Evolutionary conservation across 129 eudicot species (phyloP).

Genomic region (Helichrysum umbraculigerum): DNA sequence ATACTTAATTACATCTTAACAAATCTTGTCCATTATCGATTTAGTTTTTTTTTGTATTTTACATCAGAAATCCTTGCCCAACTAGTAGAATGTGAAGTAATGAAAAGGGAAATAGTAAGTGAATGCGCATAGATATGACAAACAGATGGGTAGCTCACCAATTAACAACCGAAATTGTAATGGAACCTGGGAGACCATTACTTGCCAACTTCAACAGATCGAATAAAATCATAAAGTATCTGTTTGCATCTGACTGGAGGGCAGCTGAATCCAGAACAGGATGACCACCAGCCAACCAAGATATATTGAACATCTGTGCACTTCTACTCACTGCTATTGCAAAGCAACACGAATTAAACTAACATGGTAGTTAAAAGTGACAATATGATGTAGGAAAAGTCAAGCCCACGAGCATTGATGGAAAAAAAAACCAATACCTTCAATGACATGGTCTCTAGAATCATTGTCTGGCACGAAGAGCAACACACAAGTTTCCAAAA

Average conservation of each 20-base stretch:
- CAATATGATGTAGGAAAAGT: neutral
- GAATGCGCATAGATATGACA: neutral
- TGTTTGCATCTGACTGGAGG: slow-evolving; percentile 69
- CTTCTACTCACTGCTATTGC: slow-evolving; percentile 38
- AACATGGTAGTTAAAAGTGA: neutral
- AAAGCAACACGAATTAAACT: slow-evolving; percentile 16
- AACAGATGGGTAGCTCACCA: slow-evolving; percentile 56
- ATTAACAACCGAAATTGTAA: slow-evolving; percentile 72
- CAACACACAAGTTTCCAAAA: slow-evolving; percentile 67
- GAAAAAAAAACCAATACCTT: slow-evolving; percentile 49
- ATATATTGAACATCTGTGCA: slow-evolving; percentile 55
- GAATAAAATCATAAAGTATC: slow-evolving; percentile 48
- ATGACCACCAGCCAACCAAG: slow-evolving; percentile 70
- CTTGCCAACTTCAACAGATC: slow-evolving; percentile 61
- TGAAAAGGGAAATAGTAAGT: neutral
- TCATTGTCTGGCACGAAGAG: slow-evolving; percentile 65
- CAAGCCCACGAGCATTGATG: neutral
- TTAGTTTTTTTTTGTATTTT: slow-evolving; percentile 2
- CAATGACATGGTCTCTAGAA: slow-evolving; percentile 45
- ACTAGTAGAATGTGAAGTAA: neutral
- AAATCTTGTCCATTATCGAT: neutral
- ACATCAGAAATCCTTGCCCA: neutral
- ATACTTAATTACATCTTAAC: neutral
- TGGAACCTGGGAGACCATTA: slow-evolving; percentile 55
- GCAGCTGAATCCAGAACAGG: slow-evolving; percentile 66